Evolutionary conservation across 1,284 basidiomycete genomes (phyloP).

Genomic region (Limonomyces culmigenus): DNA sequence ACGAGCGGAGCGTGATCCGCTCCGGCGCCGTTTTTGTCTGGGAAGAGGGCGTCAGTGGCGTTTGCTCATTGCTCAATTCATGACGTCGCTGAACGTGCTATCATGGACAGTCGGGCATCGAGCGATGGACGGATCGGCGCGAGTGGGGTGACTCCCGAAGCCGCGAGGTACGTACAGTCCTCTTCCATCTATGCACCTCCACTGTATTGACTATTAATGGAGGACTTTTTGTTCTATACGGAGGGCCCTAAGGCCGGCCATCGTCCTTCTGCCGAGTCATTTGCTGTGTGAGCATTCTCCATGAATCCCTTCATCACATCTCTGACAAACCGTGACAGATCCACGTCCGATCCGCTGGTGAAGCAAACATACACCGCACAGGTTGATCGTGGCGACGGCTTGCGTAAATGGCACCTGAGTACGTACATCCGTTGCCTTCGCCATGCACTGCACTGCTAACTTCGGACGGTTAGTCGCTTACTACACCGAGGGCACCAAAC

Average conservation of each 20-base stretch:
- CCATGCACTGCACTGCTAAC: slow-evolving; percentile 1
- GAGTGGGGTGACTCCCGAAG: slow-evolving; percentile 13
- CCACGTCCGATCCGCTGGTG: slow-evolving; percentile 13
- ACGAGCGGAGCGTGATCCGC: slow-evolving; percentile 21
- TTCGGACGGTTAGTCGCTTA: slow-evolving; percentile 18
- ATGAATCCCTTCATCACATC: too few species aligned
- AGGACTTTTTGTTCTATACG: slow-evolving; percentile 22
- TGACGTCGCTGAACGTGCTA: slow-evolving; percentile 13
- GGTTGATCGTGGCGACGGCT: slow-evolving; percentile 16
- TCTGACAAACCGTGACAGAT: neutral
- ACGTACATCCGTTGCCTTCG: slow-evolving; percentile 7
- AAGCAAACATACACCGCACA: slow-evolving; percentile 27
- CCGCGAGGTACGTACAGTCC: slow-evolving; percentile 16
- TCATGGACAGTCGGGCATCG: slow-evolving; percentile 17
- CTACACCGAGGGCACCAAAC: slow-evolving; percentile 26
- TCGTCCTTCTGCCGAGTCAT: too few species aligned
- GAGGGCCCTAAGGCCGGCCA: slow-evolving; percentile 17
- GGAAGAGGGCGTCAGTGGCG: slow-evolving; percentile 16
- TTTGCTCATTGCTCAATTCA: too few species aligned
- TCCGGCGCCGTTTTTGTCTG: slow-evolving; percentile 28
- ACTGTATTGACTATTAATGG: slow-evolving; percentile 1
- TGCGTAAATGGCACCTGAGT: slow-evolving; percentile 27
- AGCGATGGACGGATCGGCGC: slow-evolving; percentile 25
- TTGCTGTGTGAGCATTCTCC: too few species aligned
- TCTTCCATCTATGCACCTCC: slow-evolving; percentile 3